Evolutionary conservation across 2,329 filamentous ascomycete species (phyloP).

Genomic region (Tolypocladium cylindrosporum): DNA sequence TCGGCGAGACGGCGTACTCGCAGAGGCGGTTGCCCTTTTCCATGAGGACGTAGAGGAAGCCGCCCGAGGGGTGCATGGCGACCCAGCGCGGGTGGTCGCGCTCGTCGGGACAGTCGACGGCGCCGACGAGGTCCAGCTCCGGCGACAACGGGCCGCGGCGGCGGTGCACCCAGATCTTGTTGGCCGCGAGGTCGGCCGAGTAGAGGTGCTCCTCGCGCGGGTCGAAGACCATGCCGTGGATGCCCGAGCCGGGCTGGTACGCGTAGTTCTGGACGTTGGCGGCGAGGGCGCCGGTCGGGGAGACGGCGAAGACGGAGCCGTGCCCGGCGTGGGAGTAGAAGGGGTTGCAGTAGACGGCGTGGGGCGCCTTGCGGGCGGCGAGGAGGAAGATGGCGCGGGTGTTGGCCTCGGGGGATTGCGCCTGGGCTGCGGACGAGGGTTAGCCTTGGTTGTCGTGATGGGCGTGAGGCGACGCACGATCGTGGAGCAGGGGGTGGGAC

Average conservation of each 20-base stretch:
- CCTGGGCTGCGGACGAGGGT: slow-evolving; percentile 41
- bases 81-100: slow-evolving; percentile 83
- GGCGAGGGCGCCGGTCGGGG: slow-evolving; percentile 43
- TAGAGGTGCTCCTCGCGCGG: slow-evolving; percentile 65
- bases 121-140: slow-evolving; percentile 58
- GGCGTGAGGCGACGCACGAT: slow-evolving; percentile 45
- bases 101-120: slow-evolving; percentile 58
- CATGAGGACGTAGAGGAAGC: slow-evolving; percentile 79
- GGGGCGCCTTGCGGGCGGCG: slow-evolving; percentile 65
- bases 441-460: background rate
- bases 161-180: slow-evolving; percentile 77
- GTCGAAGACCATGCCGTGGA: slow-evolving; percentile 78
- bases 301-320: slow-evolving; percentile 65
- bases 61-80: slow-evolving; percentile 67
- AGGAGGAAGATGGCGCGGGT: slow-evolving; percentile 86
- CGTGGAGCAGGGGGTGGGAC: slow-evolving; percentile 65
- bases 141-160: slow-evolving; percentile 36
- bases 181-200: slow-evolving; percentile 66
- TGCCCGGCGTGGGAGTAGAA: slow-evolving; percentile 81
- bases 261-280: slow-evolving; percentile 63
- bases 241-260: slow-evolving; percentile 59
- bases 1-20: slow-evolving; percentile 69
- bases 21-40: slow-evolving; percentile 79
- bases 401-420: slow-evolving; percentile 61
- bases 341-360: slow-evolving; percentile 79